Evolutionary conservation across 306 rosid species (phyloP), one percentile per base, ranked within the genome.

Genomic region (Castanea mollissima): DNA sequence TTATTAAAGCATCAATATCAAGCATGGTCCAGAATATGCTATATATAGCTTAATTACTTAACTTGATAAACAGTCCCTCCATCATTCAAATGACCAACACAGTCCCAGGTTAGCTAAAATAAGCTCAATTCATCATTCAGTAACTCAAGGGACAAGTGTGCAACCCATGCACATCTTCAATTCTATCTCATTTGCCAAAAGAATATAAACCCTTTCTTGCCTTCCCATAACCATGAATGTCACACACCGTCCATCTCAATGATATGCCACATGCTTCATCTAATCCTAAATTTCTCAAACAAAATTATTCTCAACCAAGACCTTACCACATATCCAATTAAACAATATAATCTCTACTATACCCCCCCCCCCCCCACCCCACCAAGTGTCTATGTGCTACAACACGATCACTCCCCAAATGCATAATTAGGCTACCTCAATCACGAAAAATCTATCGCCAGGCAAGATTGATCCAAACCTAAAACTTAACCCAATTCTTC

Each of bases 111-210:
- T 35, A 60, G 56, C 29, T 32, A 64, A 49, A 25, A 38, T 76
- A 76, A 76, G 54, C 55, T 57, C 35, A 64, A 14, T 55, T 20
- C 64, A 38, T 49, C 73, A 15, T 62, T 52, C 79, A 41, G 15
- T 9, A 62, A 31, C 29, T 46, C 49, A 62, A 31, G 52, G 76
- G 49, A 74, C 27, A 59, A 46, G 56, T 41, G 41, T 60, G 58
- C 70, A 16, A 34, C 78, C 56, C 49, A 69, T 52, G 25, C 29
- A 74, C 75, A 70, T 70, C 60, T 16, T 67, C 16, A 27, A 58
- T 46, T 63, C 65, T 23, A 71, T 27, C 35, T 55, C 73, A 78
- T 23, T 5, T 51, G 55, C 60, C 74, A 76, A 38, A 77, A 7
- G 15, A 74, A 16, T 34, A 63, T 13, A 69, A 52, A 5, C 21